Conservation (phyloP, 2,329 filamentous ascomycete species). For the Paecilomyces sp. region DNA sequence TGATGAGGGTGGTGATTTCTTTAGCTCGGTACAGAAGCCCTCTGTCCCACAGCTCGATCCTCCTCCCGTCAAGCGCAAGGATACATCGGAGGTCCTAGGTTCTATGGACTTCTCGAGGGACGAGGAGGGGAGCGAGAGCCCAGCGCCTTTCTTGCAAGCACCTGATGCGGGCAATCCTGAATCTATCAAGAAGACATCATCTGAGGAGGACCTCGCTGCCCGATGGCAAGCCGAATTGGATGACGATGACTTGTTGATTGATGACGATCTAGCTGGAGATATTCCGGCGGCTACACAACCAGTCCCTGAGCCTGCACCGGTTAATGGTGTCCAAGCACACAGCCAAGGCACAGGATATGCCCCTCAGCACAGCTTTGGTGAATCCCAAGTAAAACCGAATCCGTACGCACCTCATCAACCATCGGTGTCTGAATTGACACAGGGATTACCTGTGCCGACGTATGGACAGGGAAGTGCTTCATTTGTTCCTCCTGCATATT, state of each 20-base stretch:
- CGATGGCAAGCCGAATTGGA: conserved; percentile 79
- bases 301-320: conserved; percentile 16
- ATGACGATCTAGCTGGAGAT: conserved; percentile 40
- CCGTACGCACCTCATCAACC: conserved; percentile 47
- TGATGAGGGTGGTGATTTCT: conserved; percentile 30
- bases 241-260: conserved; percentile 78
- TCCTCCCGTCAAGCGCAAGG: conserved; percentile 55
- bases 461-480: conserved; percentile 9
- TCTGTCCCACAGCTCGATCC: conserved; percentile 7
- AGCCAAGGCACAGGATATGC: conserved; percentile 20
- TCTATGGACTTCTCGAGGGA: conserved; percentile 35
- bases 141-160: conserved; percentile 21
- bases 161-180: conserved; percentile 14
- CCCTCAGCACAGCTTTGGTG: conserved; percentile 14
- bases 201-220: conserved; percentile 61
- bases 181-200: conserved; percentile 12
- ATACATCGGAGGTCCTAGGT: conserved; percentile 59
- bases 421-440: conserved; percentile 41
- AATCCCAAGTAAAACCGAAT: conserved; percentile 22
- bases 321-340: conserved; percentile 5
- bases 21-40: conserved; percentile 18
- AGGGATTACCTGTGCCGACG: conserved; percentile 21
- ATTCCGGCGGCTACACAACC: conserved; percentile 11
- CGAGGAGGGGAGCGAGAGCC: conserved; percentile 19
- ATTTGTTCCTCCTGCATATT: conserved; percentile 18